Evolutionary conservation across 768 basidiomycete genomes (phyloP).

Genomic region (Floccularia luteovirens): DNA sequence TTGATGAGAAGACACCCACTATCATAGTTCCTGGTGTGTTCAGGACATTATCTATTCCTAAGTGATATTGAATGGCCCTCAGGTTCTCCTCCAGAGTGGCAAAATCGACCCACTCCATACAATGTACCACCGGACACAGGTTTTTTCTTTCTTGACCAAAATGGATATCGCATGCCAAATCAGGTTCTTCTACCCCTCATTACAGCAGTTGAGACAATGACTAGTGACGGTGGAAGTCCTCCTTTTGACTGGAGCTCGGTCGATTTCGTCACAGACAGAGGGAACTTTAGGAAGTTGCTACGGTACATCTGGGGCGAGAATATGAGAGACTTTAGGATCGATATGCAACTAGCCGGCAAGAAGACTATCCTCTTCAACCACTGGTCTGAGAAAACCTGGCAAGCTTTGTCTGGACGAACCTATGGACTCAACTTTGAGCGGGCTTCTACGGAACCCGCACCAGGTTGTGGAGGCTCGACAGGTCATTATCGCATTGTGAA

Average conservation of each 20-base stretch:
- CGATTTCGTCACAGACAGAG: constrained; percentile 56
- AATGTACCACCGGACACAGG: constrained; percentile 49
- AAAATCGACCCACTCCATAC: constrained; percentile 36
- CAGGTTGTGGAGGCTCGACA: constrained; percentile 39
- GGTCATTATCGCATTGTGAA: constrained; percentile 58
- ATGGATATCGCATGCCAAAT: constrained; percentile 36
- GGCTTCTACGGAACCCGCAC: constrained; percentile 35
- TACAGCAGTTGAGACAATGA: constrained; percentile 41
- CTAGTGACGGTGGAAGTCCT: constrained; percentile 19
- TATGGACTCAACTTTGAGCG: constrained; percentile 61
- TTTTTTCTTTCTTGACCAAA: constrained; percentile 45
- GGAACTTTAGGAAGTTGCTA: constrained; percentile 54
- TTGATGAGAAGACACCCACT: constrained; percentile 31
- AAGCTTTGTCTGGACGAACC: constrained; percentile 25
- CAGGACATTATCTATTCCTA: background rate
- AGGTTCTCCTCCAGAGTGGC: constrained; percentile 44
- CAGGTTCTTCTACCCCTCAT: constrained; percentile 45
- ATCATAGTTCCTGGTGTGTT: constrained; percentile 41
- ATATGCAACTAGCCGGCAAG: constrained; percentile 52
- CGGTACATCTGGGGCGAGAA: constrained; percentile 39
- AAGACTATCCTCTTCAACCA: constrained; percentile 56
- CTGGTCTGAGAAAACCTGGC: constrained; percentile 35
- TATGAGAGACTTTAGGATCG: constrained; percentile 55
- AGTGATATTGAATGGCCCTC: too few species aligned
- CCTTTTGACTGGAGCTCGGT: constrained; percentile 34